These are phyloP conservation scores for Rosa multiflora DNA, from an alignment of 306 rosid species.

Conservation along the genomic window DNA sequence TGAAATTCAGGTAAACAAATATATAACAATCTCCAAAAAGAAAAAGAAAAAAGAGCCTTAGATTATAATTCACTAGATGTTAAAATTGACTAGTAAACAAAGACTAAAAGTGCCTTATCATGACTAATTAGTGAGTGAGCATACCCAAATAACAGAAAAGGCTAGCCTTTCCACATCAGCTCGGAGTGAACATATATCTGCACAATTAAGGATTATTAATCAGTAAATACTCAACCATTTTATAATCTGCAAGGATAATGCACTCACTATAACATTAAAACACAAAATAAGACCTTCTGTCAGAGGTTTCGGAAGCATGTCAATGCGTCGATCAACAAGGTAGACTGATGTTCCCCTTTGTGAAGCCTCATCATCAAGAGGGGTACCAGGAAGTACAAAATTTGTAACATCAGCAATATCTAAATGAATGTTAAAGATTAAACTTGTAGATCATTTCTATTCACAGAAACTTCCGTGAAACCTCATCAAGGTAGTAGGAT, in stretches of 20 bases:
- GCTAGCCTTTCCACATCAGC: constrained; percentile 99
- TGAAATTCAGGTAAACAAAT: constrained; percentile 35
- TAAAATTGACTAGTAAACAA: constrained; percentile 18
- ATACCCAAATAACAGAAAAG: constrained; percentile 96
- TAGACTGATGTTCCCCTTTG: constrained; percentile 97
- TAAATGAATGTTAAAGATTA: constrained; percentile 54
- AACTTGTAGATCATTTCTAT: constrained; percentile 3
- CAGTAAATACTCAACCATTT: constrained; percentile 10
- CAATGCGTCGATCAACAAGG: constrained; percentile 95
- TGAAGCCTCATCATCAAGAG: constrained; percentile 90
- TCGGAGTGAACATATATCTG: constrained; percentile 97
- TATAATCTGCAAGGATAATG: not conserved
- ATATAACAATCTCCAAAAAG: not conserved
- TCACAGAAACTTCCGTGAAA: not conserved
- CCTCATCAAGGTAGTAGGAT: not conserved
- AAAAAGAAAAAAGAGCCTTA: constrained; percentile 2
- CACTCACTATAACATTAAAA: constrained; percentile 4
- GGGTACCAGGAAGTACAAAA: constrained; percentile 83
- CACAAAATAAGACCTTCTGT: constrained; percentile 64
- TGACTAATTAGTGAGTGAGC: not conserved
- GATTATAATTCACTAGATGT: not conserved
- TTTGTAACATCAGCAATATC: constrained; percentile 99
- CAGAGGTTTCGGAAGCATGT: constrained; percentile 98
- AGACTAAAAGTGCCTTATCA: not conserved
- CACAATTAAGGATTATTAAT: constrained; percentile 24